phyloP scores from a whole-genome alignment of 306 rosid genomes.

The Hippophae rhamnoides region DNA sequence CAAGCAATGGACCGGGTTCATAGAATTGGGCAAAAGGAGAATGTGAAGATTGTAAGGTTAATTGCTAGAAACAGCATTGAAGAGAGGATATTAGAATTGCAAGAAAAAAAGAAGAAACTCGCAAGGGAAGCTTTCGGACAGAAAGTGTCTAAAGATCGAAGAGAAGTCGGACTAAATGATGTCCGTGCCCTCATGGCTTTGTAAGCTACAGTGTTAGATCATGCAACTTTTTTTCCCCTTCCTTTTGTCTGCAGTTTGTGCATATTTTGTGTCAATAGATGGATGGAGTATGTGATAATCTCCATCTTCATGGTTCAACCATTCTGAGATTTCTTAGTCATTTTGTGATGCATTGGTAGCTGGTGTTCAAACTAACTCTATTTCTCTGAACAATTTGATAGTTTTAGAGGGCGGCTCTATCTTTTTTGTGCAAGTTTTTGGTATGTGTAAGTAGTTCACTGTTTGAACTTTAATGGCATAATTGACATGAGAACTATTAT shows the following conservation, averaged over 20 bases:
- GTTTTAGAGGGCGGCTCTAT: no score
- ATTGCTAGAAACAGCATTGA: slow-evolving; percentile 62
- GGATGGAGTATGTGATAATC: not conserved
- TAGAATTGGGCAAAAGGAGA: slow-evolving; percentile 71
- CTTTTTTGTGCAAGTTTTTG: no score
- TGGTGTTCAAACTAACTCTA: no score
- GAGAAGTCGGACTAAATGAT: slow-evolving; percentile 42
- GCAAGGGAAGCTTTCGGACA: slow-evolving; percentile 35
- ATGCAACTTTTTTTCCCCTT: no score
- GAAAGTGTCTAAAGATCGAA: slow-evolving; percentile 15
- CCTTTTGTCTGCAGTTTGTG: not conserved
- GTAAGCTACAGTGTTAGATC: slow-evolving; percentile 7
- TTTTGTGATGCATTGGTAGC: no score
- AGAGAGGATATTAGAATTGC: slow-evolving; percentile 48
- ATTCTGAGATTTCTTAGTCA: no score
- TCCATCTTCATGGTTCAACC: no score
- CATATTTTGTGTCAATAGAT: not conserved
- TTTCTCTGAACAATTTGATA: no score
- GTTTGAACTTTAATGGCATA: no score
- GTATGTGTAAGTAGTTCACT: no score
- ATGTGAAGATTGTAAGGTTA: slow-evolving; percentile 63
- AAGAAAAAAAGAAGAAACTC: slow-evolving; percentile 49
- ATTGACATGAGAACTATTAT: no score
- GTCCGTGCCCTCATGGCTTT: slow-evolving; percentile 41
- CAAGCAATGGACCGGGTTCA: slow-evolving; percentile 83